Evolutionary conservation across 2,329 filamentous ascomycete species (phyloP), one percentile per base, ranked within the genome.

Genomic region (Colletotrichum siamense): DNA sequence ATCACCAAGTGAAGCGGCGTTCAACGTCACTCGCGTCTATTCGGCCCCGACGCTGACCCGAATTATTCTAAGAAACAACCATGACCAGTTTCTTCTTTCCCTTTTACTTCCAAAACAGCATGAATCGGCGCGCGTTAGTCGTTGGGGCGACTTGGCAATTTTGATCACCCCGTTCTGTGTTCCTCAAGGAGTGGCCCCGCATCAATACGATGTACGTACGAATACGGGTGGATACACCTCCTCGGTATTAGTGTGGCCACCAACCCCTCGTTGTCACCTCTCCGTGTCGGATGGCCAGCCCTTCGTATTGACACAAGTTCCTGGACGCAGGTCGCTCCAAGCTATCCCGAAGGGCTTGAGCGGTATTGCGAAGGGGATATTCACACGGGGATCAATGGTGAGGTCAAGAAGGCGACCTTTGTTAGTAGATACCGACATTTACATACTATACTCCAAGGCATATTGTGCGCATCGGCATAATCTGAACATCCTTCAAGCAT

Each of bases 171-270:
- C 49, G 49, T 24, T 22, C 49, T 26, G 52, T 9, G 52, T 22
- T 3, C 52, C 52, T 55, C 15, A 26, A n/a, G 55, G 22, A 61
- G 26, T 18, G n/a, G 22, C 32, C 44, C 62, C 62, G 65, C 66
- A 69, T 61, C 13, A 36, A 69, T 61, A 69, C 66, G 66, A 30
- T 36, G 30, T 69, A 61, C 66, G 66, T 69, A 69, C 66, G 66
- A 61, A 69, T 69, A 69, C 66, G 66, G 32, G 66, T 69, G 66
- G 66, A 69, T 69, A 67, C 63, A n/a, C 63, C 34, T 34, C 34
- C 64, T 67, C 64, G 8, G 36, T 28, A 3, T 16, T 24, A 30
- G 49, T 5, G n/a, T 16, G 44, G 57, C 3, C 10, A 55, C 10
- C 10, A n/a, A 55, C 49, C 49, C 49, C 10, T 55, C 36, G 4